A percentile compares a stretch with the other conserved stretches of the same genome.
Evolutionary conservation across 2,329 filamentous ascomycete genomes (phyloP).

Genomic region (Cladosporium sp.): DNA sequence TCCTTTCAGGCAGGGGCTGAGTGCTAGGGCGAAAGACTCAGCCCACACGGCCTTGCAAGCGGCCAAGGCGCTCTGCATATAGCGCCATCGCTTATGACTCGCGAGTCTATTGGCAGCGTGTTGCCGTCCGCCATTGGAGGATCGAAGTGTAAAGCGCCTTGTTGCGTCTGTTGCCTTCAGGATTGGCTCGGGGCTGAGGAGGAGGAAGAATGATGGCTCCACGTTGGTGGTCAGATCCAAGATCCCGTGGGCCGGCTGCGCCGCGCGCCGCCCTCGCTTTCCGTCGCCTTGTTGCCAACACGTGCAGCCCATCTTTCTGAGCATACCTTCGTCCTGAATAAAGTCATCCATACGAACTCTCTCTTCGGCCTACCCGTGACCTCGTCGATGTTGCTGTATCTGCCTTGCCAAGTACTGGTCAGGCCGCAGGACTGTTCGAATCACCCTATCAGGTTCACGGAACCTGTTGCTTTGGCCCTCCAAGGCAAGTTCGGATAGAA

Average conservation of each 20-base stretch:
- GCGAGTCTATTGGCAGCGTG: slow-evolving; percentile 1
- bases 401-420: not conserved
- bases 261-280: slow-evolving; percentile 12
- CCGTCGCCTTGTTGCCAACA: slow-evolving; percentile 3
- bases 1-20: slow-evolving; percentile 19
- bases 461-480: not conserved
- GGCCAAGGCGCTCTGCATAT: slow-evolving; percentile 13
- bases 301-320: not conserved
- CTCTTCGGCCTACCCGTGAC: not conserved
- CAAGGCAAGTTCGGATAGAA: not conserved
- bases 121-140: slow-evolving; percentile 5
- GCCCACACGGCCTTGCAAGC: slow-evolving; percentile 2
- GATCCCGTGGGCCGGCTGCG: slow-evolving; percentile 5
- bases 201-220: not conserved
- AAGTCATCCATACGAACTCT: not conserved
- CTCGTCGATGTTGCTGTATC: not conserved
- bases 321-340: not conserved
- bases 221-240: slow-evolving; percentile 13
- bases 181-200: slow-evolving; percentile 3
- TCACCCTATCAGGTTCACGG: not conserved
- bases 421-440: not conserved
- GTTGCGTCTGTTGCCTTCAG: not conserved
- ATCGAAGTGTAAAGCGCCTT: not conserved
- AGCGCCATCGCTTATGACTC: slow-evolving; percentile 14
- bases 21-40: slow-evolving; percentile 14